These are phyloP conservation scores for Xerocomus brunneocitrinus DNA, from an alignment of 768 basidiomycete species.

Conservation along the genomic window DNA sequence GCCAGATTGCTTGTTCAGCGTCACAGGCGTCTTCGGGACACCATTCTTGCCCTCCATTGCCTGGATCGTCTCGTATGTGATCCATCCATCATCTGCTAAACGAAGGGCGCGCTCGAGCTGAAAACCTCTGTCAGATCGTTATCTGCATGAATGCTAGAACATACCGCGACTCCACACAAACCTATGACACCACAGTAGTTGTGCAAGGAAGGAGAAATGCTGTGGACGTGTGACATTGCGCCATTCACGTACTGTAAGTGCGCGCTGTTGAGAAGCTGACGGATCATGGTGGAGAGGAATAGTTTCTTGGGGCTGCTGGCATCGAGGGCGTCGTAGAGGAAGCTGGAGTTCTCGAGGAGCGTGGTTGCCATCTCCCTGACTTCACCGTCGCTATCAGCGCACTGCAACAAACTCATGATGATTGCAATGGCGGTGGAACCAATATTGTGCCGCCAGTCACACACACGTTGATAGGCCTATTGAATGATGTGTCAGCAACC, in stretches of 20 bases:
- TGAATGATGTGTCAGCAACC: too few relatives aligned
- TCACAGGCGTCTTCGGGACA: background rate
- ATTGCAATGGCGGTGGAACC: background rate
- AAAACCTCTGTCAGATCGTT: background rate
- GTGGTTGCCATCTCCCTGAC: background rate
- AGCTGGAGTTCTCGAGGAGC: background rate
- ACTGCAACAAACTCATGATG: constrained; percentile 3
- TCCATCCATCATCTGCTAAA: background rate
- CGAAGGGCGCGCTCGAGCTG: background rate
- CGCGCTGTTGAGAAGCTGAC: background rate
- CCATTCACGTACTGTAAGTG: background rate
- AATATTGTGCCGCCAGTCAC: constrained; percentile 5
- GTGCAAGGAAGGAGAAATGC: background rate
- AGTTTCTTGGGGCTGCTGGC: background rate
- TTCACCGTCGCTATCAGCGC: background rate
- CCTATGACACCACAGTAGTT: background rate
- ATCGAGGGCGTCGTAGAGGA: constrained; percentile 1
- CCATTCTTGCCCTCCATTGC: background rate
- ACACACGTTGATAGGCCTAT: constrained; percentile 5
- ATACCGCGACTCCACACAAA: constrained; percentile 1
- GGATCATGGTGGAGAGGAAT: background rate
- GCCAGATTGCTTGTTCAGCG: constrained; percentile 3
- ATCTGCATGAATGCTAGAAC: background rate
- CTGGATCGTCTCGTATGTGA: background rate
- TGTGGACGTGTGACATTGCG: background rate